Evolutionary conservation across 495 filamentous ascomycete genomes (phyloP).

Genomic region (Ascodesmis nigricans): DNA sequence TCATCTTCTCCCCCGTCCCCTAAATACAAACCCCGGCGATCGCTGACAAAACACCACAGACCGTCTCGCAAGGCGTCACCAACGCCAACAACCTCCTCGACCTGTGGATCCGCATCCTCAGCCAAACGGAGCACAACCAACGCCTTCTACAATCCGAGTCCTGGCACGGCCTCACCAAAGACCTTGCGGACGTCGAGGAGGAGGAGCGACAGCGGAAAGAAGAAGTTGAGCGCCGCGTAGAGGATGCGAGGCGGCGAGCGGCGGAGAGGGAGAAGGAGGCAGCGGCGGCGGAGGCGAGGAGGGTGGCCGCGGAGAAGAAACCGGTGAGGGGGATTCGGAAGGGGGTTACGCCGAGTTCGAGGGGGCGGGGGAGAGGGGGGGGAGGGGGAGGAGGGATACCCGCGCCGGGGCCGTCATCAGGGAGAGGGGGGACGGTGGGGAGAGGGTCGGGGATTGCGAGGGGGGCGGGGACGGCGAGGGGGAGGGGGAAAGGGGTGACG

Average conservation of each 20-base stretch:
- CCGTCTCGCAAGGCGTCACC: constrained; percentile 5
- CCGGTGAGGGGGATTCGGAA: constrained; percentile 3
- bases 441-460: too few species aligned
- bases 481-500: too few species aligned
- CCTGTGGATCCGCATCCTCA: constrained; percentile 87
- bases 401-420: too few species aligned
- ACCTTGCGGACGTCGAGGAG: constrained; percentile 60
- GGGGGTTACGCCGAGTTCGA: too few species aligned
- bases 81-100: constrained; percentile 37
- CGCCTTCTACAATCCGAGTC: constrained; percentile 65
- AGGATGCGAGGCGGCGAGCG: constrained; percentile 51
- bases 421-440: too few species aligned
- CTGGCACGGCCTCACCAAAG: constrained; percentile 75
- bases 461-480: too few species aligned
- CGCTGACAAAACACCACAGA: constrained; percentile 14
- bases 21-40: too few species aligned
- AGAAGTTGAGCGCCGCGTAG: constrained; percentile 49
- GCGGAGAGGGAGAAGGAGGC: constrained; percentile 50
- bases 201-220: constrained; percentile 47
- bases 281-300: constrained; percentile 31
- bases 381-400: too few species aligned
- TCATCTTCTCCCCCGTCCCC: constrained; percentile 20
- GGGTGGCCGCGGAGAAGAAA: constrained; percentile 22
- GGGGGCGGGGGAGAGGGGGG: too few species aligned
- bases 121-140: constrained; percentile 93